These are phyloP conservation scores for Lithospermum erythrorhizon DNA, from an alignment of 257 asterid species.

Conservation along the genomic window DNA sequence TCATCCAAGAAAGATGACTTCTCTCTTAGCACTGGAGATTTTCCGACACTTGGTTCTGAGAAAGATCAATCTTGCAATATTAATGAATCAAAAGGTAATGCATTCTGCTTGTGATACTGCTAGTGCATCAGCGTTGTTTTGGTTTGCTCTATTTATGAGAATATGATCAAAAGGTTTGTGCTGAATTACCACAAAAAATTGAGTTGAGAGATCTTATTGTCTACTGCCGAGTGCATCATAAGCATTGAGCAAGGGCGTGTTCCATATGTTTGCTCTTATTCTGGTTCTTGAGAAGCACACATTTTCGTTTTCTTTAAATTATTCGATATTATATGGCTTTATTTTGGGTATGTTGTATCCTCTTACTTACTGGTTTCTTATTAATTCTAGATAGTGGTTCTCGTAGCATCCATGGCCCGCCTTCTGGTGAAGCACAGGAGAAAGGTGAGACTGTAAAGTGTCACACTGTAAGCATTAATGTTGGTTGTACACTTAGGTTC, in stretches of 20 bases:
- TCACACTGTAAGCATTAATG: slow-evolving; percentile 37
- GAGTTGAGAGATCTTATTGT: not conserved
- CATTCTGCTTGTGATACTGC: not conserved
- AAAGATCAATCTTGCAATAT: slow-evolving; percentile 47
- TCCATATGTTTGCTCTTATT: not conserved
- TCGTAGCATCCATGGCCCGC: slow-evolving; percentile 56
- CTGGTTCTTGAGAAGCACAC: not conserved
- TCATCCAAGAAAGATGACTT: slow-evolving; percentile 68
- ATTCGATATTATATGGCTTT: not conserved
- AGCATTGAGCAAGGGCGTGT: not conserved
- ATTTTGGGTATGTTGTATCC: not conserved
- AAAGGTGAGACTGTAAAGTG: slow-evolving; percentile 30
- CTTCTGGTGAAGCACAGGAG: slow-evolving; percentile 41
- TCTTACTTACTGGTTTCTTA: slow-evolving; percentile 16
- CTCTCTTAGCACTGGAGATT: slow-evolving; percentile 82
- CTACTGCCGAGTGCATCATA: not conserved
- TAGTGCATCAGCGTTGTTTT: not conserved
- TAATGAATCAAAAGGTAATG: slow-evolving; percentile 55
- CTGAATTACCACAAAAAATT: not conserved
- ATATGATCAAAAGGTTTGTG: not conserved
- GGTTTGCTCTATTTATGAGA: not conserved
- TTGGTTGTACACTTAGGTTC: slow-evolving; percentile 9
- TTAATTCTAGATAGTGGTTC: slow-evolving; percentile 38
- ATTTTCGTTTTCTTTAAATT: too few species aligned
- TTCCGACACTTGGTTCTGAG: slow-evolving; percentile 81